These are phyloP conservation scores for Fusarium caatingaense DNA, from an alignment of 2,329 filamentous ascomycete genomes.

Conservation along the genomic window DNA sequence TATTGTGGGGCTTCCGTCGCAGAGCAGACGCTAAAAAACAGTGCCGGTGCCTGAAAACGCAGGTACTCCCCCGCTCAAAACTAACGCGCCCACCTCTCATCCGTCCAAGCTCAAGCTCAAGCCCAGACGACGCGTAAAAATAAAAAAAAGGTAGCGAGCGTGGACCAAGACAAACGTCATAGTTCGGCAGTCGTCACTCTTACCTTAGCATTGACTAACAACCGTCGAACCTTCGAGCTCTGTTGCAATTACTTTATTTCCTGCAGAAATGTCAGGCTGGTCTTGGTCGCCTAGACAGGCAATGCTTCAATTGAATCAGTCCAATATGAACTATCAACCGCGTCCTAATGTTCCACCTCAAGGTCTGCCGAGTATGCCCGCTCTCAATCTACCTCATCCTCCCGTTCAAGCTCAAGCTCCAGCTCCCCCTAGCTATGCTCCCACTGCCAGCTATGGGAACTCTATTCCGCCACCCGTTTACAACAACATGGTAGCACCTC, in stretches of 20 bases:
- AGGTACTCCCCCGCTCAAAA: conserved; percentile 14
- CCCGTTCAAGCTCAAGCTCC: background rate
- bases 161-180: conserved; percentile 21
- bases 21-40: conserved; percentile 12
- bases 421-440: background rate
- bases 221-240: conserved; percentile 4
- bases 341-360: background rate
- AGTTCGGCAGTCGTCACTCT: conserved; percentile 15
- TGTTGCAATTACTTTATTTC: background rate
- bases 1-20: background rate
- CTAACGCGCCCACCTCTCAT: background rate
- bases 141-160: conserved; percentile 1
- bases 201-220: background rate
- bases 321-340: background rate
- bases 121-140: conserved; percentile 1
- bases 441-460: background rate
- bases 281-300: conserved; percentile 35
- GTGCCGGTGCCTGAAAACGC: conserved; percentile 19
- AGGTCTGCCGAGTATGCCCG: conserved; percentile 18
- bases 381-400: conserved; percentile 15
- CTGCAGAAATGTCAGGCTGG: conserved; percentile 29
- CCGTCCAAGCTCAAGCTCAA: background rate
- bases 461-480: background rate
- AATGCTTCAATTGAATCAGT: conserved; percentile 30
- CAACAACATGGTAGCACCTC: conserved; percentile 1